Base-by-base conservation (phyloP, 75 land plant species). In the Isoetes taiwanensis region DNA sequence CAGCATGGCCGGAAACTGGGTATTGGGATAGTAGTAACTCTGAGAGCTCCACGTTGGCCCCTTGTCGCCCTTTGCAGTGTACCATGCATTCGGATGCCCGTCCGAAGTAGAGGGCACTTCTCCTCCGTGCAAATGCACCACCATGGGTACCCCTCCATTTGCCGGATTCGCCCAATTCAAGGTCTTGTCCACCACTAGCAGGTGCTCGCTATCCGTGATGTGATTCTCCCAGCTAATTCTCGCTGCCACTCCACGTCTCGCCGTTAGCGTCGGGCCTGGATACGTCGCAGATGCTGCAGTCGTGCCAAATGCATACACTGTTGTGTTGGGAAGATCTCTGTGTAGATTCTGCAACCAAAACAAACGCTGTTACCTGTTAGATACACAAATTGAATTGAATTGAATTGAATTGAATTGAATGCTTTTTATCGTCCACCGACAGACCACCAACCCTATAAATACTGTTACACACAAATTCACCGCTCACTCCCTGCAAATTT, bases 71-170 rank as follows among this genome's bases (percentile, higher is more conserved):
- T 56, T 62, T 6, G 52, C 25, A n/a, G 93, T 86, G 76, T 71
- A 86, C 93, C 93, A 86, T 39, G 93, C 72, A 28, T 28, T n/a
- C 6, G 84, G 20, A 61, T 65, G 41, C 14, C 93, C 93, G 41
- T 86, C 93, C 57, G 72, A 68, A 42, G 32, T 41, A 11, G 89
- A 76, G 17, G 59, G 74, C 12, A 58, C 42, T 41, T 79, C 59
- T 28, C 81, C 84, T 1, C 93, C 93, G 58, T 86, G 93, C 43
- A 86, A 75, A 59, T 86, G 93, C 12, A 74, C 79, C 17, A 80
- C 88, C 0, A 80, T 70, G 8, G 93, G 93, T 28, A 86, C 48
- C 25, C 93, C 93, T 2, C 41, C n/a, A n/a, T n/a, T n/a, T n/a
- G n/a, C 29, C 1, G 86, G 71, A 2, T 26, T 63, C 17, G 93